Evolutionary conservation across 192 early-diverging fungal genomes (phyloP).

Genomic region (Coemansia sp.): DNA sequence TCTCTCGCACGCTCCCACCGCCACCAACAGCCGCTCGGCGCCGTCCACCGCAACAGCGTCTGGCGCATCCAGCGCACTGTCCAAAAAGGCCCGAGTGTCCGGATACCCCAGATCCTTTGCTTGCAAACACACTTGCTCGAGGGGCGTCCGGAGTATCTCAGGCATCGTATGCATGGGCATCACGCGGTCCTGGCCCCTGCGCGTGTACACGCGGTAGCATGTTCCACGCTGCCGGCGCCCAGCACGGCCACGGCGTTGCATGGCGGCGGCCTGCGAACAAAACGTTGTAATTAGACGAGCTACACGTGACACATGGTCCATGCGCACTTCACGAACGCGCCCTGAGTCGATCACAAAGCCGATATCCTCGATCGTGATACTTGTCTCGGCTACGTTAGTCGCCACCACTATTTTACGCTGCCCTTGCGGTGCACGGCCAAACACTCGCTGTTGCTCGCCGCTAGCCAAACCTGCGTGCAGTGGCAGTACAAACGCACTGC

Average conservation of each 20-base stretch:
- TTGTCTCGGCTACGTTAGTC: slow-evolving; percentile 83
- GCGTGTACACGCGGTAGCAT: slow-evolving; percentile 74
- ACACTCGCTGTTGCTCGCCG: slow-evolving; percentile 57
- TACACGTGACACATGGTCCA: slow-evolving; percentile 60
- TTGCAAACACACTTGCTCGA: slow-evolving; percentile 79
- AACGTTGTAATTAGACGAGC: slow-evolving; percentile 58
- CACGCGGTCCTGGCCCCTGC: slow-evolving; percentile 40
- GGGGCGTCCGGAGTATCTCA: slow-evolving; percentile 77
- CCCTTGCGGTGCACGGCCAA: slow-evolving; percentile 35
- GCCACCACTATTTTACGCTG: slow-evolving; percentile 84
- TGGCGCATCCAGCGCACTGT: slow-evolving; percentile 67
- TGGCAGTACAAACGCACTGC: slow-evolving; percentile 49
- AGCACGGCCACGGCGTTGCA: slow-evolving; percentile 78
- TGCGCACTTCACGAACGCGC: slow-evolving; percentile 62
- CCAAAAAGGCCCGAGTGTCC: slow-evolving; percentile 60
- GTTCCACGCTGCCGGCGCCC: slow-evolving; percentile 75
- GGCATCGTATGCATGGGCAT: slow-evolving; percentile 67
- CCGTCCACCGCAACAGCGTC: slow-evolving; percentile 54
- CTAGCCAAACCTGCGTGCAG: slow-evolving; percentile 63
- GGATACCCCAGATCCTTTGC: slow-evolving; percentile 66
- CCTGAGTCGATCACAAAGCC: slow-evolving; percentile 73
- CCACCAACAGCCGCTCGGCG: slow-evolving; percentile 62
- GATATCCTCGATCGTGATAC: slow-evolving; percentile 68
- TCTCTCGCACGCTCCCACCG: slow-evolving; percentile 59
- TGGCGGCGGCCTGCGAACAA: slow-evolving; percentile 59